Evolutionary conservation across 345 rosid genomes (phyloP).

Genomic region (Lepidium didymum): DNA sequence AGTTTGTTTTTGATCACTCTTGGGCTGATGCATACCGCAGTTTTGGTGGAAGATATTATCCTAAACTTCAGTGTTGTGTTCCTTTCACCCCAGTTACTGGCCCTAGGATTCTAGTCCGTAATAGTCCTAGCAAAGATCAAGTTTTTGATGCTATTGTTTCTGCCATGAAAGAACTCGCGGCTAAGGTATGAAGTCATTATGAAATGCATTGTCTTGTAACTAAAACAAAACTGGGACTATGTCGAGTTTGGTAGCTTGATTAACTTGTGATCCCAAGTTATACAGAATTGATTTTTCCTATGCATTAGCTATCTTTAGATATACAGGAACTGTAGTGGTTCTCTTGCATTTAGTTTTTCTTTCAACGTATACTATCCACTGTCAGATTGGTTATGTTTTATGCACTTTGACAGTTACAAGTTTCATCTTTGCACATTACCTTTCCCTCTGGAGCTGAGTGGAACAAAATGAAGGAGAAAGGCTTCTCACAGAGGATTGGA

Average conservation of each 20-base stretch:
- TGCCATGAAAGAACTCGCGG: conserved; percentile 55
- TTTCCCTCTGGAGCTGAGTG: conserved; percentile 81
- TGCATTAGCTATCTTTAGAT: neutral
- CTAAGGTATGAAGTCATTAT: conserved; percentile 43
- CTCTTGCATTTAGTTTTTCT: neutral
- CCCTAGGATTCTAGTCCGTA: conserved; percentile 71
- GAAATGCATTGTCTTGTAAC: neutral
- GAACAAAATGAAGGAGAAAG: conserved; percentile 53
- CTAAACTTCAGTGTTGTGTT: conserved; percentile 92
- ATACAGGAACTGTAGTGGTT: neutral
- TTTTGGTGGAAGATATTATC: conserved; percentile 83
- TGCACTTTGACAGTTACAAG: conserved; percentile 46
- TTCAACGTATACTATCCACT: neutral
- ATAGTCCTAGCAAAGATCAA: conserved; percentile 56
- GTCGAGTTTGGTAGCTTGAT: neutral
- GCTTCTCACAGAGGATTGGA: conserved; percentile 78
- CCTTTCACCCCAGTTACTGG: conserved; percentile 97
- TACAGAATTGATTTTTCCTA: neutral
- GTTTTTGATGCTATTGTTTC: conserved; percentile 60
- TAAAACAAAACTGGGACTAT: neutral
- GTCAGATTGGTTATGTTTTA: neutral
- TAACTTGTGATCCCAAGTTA: neutral
- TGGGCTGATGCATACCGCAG: conserved; percentile 96
- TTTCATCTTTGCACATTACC: conserved; percentile 84
- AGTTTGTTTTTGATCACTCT: conserved; percentile 91